These are phyloP conservation scores for Collybiopsis confluens DNA, from an alignment of 768 basidiomycete species.

Conservation along the genomic window DNA sequence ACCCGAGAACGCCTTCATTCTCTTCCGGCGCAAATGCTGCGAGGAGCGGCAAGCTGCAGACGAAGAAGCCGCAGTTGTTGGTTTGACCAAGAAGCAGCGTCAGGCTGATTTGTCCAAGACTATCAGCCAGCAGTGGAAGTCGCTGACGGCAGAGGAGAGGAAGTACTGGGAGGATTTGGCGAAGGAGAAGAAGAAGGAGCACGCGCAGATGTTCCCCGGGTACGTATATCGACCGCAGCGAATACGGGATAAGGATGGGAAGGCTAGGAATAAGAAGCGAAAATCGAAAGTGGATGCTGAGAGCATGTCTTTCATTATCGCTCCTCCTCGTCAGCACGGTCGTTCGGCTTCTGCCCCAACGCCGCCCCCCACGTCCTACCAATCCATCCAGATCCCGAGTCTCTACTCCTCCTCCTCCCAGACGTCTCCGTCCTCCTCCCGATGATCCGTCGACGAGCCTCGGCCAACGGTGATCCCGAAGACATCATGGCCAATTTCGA, in stretches of 20 bases:
- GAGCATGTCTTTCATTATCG: conserved; percentile 26
- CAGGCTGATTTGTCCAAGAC: conserved; percentile 79
- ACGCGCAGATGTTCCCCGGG: conserved; percentile 68
- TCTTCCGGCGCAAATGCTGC: conserved; percentile 77
- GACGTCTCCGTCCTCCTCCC: conserved; percentile 51
- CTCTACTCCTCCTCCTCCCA: conserved; percentile 59
- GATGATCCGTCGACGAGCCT: conserved; percentile 59
- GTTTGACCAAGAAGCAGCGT: conserved; percentile 65
- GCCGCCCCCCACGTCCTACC: conserved; percentile 57
- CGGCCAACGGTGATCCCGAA: conserved; percentile 45
- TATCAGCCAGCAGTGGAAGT: conserved; percentile 79
- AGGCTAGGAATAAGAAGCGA: conserved; percentile 28
- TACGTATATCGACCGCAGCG: conserved; percentile 79
- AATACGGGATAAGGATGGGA: conserved; percentile 51
- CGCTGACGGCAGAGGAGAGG: conserved; percentile 59
- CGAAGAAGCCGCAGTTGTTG: conserved; percentile 38
- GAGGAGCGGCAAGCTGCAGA: conserved; percentile 60
- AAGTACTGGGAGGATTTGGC: conserved; percentile 73
- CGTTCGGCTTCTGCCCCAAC: conserved; percentile 61
- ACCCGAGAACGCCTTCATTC: conserved; percentile 81
- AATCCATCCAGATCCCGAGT: conserved; percentile 66
- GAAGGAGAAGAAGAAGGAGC: conserved; percentile 77
- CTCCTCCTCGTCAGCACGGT: conserved; percentile 35
- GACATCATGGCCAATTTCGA: conserved; percentile 47
- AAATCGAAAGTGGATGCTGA: conserved; percentile 35